Conservation (phyloP, 192 early-diverging fungal species). For the Geranomyces variabilis region DNA sequence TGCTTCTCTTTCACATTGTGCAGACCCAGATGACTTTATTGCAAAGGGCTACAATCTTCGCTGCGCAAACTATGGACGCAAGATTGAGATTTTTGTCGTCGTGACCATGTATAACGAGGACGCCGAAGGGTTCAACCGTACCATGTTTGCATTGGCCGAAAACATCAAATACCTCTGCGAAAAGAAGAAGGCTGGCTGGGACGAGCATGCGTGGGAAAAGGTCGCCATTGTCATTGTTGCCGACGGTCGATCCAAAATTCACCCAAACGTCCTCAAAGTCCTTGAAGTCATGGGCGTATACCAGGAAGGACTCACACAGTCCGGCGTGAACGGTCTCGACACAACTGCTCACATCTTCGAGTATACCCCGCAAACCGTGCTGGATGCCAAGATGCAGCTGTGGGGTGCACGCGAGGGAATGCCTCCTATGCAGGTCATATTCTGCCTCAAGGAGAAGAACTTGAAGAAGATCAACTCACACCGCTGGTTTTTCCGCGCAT, state of each 20-base stretch:
- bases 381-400: constrained; percentile 75
- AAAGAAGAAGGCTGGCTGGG: constrained; percentile 53
- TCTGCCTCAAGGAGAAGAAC: constrained; percentile 92
- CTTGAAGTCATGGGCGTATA: constrained; percentile 81
- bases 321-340: constrained; percentile 60
- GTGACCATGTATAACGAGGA: constrained; percentile 76
- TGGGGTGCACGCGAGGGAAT: constrained; percentile 64
- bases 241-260: constrained; percentile 79
- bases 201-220: constrained; percentile 81
- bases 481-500: constrained; percentile 82
- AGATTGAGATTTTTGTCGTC: constrained; percentile 80
- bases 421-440: constrained; percentile 79
- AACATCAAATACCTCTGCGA: constrained; percentile 56
- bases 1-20: no score
- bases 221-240: constrained; percentile 71
- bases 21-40: constrained; percentile 63
- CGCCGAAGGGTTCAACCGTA: constrained; percentile 77
- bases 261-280: constrained; percentile 68
- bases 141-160: constrained; percentile 84
- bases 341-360: constrained; percentile 72
- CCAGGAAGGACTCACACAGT: constrained; percentile 77
- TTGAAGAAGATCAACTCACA: constrained; percentile 84
- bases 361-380: constrained; percentile 77
- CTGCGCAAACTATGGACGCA: constrained; percentile 53
- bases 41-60: constrained; percentile 77